Evolutionary conservation across 352 stramenopile species (phyloP), one percentile per base, ranked within the genome.

Genomic region (Phytophthora aleatoria): DNA sequence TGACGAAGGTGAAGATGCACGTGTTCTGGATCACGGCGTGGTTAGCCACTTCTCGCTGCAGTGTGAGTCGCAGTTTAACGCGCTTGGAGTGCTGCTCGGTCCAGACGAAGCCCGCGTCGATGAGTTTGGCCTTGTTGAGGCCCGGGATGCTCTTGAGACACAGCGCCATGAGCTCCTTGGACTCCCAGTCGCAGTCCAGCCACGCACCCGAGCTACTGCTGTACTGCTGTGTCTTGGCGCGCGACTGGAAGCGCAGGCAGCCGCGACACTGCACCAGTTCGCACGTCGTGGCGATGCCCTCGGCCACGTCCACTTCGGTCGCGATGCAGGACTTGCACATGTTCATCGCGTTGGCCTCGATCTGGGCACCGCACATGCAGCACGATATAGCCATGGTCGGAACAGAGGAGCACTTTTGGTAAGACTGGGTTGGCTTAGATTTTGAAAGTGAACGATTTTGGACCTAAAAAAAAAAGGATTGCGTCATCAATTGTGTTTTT

Each of bases 1-100:
- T 78, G 13, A 84, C 59, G 60, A 87, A 94, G 10, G 82, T 88
- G 24, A 91, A 58, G 51, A 85, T 61, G 62, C 78, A 90, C 62
- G 75, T 52, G 64, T 91, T 88, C 58, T 92, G 83, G 38, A 94
- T 65, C 28, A 86, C 45, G 7, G 82, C 83, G 64, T 92, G 77
- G 52, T 85, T 87, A n/a, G 85, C 64, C 26, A 92, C 78, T 50
- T 96, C 84, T 8, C 81, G 74, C 67, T 89, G 81, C 42, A 92
- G 69, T 36, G 68, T 86, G 33, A 94, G 74, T 26, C 85, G 77
- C 38, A 94, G 52, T 57, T 94, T 94, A 42, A 95, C 55, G 48
- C 87, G 83, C 51, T 91, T 90, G 13, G 79, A 90, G 71, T 95
- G 87, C 13, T 78, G 85, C 61, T 95, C 87, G 2, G 87, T 95